These are phyloP conservation scores for Elsinoe australis DNA, from an alignment of 2,329 filamentous ascomycete genomes.

Conservation along the genomic window DNA sequence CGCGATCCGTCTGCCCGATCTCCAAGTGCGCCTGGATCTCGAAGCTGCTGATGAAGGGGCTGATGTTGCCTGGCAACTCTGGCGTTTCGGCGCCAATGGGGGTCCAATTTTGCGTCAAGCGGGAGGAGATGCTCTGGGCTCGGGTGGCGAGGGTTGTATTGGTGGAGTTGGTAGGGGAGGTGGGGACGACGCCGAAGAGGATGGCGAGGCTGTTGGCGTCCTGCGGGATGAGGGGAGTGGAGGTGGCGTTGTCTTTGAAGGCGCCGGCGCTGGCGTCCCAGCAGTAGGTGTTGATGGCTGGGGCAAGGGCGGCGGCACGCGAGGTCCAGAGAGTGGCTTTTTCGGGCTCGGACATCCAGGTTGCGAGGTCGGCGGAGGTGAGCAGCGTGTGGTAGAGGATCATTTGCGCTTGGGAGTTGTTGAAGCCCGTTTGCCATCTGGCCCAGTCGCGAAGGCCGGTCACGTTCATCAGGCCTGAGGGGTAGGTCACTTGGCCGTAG, in stretches of 20 bases:
- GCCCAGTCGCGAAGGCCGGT: constrained; percentile 47
- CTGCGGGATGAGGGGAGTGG: constrained; percentile 41
- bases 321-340: constrained; percentile 22
- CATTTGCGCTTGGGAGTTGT: constrained; percentile 47
- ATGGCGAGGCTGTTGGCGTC: constrained; percentile 30
- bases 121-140: constrained; percentile 17
- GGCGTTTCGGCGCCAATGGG: constrained; percentile 49
- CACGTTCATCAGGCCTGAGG: constrained; percentile 43
- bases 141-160: constrained; percentile 20
- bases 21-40: constrained; percentile 52
- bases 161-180: constrained; percentile 19
- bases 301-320: constrained; percentile 23
- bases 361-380: constrained; percentile 26
- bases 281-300: constrained; percentile 26
- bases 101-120: constrained; percentile 47
- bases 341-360: constrained; percentile 26
- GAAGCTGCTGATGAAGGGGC: constrained; percentile 51
- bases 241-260: constrained; percentile 32
- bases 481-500: constrained; percentile 36
- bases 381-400: constrained; percentile 42
- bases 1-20: constrained; percentile 41
- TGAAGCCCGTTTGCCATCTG: constrained; percentile 43
- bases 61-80: constrained; percentile 51
- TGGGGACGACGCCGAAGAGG: constrained; percentile 21
- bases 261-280: constrained; percentile 26